Conservation (phyloP, 2,329 filamentous ascomycete genomes). For the Fusarium heterosporum region DNA sequence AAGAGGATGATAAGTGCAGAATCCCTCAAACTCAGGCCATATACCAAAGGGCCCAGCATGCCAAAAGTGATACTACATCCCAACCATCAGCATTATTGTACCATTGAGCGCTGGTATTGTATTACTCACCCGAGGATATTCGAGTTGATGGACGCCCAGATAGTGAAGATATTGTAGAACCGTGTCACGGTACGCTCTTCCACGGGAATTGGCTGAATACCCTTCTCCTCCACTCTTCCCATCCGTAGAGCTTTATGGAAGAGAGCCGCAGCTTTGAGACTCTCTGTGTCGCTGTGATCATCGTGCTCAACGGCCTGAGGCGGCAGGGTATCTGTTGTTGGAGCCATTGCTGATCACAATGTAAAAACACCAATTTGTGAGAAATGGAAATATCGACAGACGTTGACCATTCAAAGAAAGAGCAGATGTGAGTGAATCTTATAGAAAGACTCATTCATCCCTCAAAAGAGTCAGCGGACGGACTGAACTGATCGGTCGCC, state of each 20-base stretch:
- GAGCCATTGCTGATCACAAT: constrained; percentile 1
- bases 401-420: neutral
- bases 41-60: constrained; percentile 68
- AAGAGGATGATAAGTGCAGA: constrained; percentile 71
- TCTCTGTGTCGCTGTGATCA: constrained; percentile 46
- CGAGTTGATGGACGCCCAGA: constrained; percentile 62
- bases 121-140: constrained; percentile 59
- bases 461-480: constrained; percentile 13
- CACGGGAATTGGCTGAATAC: constrained; percentile 57
- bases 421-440: constrained; percentile 16
- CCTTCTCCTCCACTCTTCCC: constrained; percentile 58
- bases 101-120: neutral
- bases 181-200: constrained; percentile 56
- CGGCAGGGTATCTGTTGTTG: constrained; percentile 31
- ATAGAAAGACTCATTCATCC: constrained; percentile 20
- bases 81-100: constrained; percentile 4
- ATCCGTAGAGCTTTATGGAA: constrained; percentile 52
- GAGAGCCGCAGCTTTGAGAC: constrained; percentile 45
- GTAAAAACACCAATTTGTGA: neutral
- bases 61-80: constrained; percentile 68
- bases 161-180: constrained; percentile 60
- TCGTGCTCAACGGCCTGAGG: constrained; percentile 37
- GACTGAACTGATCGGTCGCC: constrained; percentile 30
- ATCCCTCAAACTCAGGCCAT: constrained; percentile 67
- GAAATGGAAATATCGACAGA: neutral